phyloP scores from a whole-genome alignment of 2,329 filamentous ascomycete species.

The Ascochyta lentis region DNA sequence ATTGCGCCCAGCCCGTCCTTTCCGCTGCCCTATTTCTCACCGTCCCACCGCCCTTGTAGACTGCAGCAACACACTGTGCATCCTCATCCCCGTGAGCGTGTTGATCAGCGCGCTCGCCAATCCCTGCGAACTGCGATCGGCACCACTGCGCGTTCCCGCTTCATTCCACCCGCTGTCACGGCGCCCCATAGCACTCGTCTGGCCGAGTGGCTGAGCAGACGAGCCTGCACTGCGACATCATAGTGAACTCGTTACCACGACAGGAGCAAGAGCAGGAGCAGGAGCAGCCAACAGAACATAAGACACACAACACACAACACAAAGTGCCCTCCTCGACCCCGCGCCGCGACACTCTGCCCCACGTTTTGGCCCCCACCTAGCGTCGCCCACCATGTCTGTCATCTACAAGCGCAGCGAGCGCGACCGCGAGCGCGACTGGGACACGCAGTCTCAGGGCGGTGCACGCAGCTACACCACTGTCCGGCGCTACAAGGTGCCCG shows the following conservation, averaged over 20 bases:
- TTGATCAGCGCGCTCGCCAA: slow-evolving; percentile 25
- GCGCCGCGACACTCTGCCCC: slow-evolving; percentile 5
- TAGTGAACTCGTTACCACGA: background rate
- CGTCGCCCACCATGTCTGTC: slow-evolving; percentile 50
- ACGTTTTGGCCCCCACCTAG: background rate
- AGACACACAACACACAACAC: background rate
- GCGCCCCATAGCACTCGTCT: slow-evolving; percentile 5
- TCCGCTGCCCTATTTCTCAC: slow-evolving; percentile 12
- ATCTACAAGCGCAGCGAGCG: slow-evolving; percentile 52
- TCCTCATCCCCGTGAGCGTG: slow-evolving; percentile 12
- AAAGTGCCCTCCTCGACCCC: slow-evolving; percentile 1
- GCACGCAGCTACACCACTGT: slow-evolving; percentile 60
- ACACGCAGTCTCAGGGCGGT: slow-evolving; percentile 45
- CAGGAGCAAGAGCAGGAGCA: background rate
- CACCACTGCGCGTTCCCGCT: slow-evolving; percentile 27
- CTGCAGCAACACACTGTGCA: slow-evolving; percentile 12
- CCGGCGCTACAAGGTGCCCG: slow-evolving; percentile 65
- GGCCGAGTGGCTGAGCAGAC: slow-evolving; percentile 26
- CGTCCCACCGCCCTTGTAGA: background rate
- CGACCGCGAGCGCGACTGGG: slow-evolving; percentile 55
- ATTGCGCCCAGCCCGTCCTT: slow-evolving; percentile 10
- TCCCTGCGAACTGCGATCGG: slow-evolving; percentile 27
- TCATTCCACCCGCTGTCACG: slow-evolving; percentile 19
- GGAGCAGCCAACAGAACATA: background rate
- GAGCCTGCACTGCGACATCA: slow-evolving; percentile 15